These are phyloP conservation scores for Dendryphion nanum DNA, from an alignment of 2,329 filamentous ascomycete genomes.

Conservation along the genomic window DNA sequence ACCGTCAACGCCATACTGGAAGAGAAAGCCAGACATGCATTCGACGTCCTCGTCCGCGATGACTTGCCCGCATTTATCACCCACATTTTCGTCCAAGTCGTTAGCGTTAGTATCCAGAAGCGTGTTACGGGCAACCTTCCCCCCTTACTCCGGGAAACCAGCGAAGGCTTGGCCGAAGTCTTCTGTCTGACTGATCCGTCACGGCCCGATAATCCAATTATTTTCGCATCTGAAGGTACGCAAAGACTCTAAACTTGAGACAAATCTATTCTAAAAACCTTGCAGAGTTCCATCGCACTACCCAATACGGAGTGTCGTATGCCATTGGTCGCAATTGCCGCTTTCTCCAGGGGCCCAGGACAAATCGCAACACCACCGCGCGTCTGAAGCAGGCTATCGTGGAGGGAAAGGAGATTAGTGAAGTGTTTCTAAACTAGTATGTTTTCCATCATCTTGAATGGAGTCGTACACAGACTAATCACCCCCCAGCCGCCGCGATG, in stretches of 20 bases:
- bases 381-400: slow-evolving; percentile 62
- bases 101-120: slow-evolving; percentile 66
- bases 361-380: slow-evolving; percentile 61
- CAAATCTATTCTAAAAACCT: slow-evolving; percentile 8
- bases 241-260: background rate
- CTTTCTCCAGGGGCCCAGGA: slow-evolving; percentile 74
- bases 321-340: slow-evolving; percentile 74
- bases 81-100: slow-evolving; percentile 65
- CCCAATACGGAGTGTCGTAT: slow-evolving; percentile 72
- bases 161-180: slow-evolving; percentile 72
- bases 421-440: slow-evolving; percentile 74
- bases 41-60: slow-evolving; percentile 63
- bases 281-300: slow-evolving; percentile 71
- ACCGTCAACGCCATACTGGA: slow-evolving; percentile 61
- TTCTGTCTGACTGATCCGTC: slow-evolving; percentile 77
- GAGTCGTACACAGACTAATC: slow-evolving; percentile 5
- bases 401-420: slow-evolving; percentile 67
- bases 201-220: slow-evolving; percentile 70
- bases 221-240: slow-evolving; percentile 72
- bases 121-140: slow-evolving; percentile 68
- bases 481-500: slow-evolving; percentile 61
- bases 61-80: slow-evolving; percentile 73
- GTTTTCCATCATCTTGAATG: slow-evolving; percentile 15
- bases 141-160: slow-evolving; percentile 63
- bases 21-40: slow-evolving; percentile 63